Conservation (phyloP, 192 early-diverging fungal species). For the Mycoemilia scoparia region DNA sequence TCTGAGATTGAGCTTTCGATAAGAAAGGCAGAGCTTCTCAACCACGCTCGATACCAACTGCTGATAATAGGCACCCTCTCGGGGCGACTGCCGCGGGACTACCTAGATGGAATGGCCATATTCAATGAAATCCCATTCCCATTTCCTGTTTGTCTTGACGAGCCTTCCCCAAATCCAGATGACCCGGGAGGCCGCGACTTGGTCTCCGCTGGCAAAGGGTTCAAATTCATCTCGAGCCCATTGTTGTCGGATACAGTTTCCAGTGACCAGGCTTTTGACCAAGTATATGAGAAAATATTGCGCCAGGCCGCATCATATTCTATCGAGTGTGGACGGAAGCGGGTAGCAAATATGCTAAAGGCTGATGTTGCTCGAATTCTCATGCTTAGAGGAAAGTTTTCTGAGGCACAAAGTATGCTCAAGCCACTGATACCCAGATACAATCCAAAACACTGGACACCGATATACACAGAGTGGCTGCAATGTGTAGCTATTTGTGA, state of each 20-base stretch:
- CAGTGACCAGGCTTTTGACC: slow-evolving; percentile 19
- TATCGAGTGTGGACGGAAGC: slow-evolving; percentile 14
- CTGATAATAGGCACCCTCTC: slow-evolving; percentile 19
- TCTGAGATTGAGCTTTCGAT: slow-evolving; percentile 10
- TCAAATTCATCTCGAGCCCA: slow-evolving; percentile 13
- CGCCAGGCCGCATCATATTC: slow-evolving; percentile 30
- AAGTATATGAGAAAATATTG: slow-evolving; percentile 24
- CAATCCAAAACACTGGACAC: background rate
- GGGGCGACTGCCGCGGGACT: slow-evolving; percentile 5
- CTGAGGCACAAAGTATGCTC: slow-evolving; percentile 10
- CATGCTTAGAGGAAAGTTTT: slow-evolving; percentile 12
- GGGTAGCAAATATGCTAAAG: slow-evolving; percentile 20
- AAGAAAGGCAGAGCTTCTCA: slow-evolving; percentile 27
- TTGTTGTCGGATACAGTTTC: slow-evolving; percentile 22
- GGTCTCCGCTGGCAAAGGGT: background rate
- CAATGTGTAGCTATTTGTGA: slow-evolving; percentile 17
- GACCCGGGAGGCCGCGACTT: background rate
- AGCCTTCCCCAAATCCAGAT: slow-evolving; percentile 1
- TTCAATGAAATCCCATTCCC: background rate
- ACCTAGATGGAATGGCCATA: slow-evolving; percentile 5
- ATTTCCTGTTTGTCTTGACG: background rate
- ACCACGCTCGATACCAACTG: slow-evolving; percentile 20
- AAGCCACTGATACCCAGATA: slow-evolving; percentile 7
- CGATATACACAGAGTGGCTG: slow-evolving; percentile 8
- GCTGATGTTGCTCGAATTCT: slow-evolving; percentile 23